Evolutionary conservation across 768 basidiomycete genomes (phyloP).

Genomic region (Boletus bicolor): DNA sequence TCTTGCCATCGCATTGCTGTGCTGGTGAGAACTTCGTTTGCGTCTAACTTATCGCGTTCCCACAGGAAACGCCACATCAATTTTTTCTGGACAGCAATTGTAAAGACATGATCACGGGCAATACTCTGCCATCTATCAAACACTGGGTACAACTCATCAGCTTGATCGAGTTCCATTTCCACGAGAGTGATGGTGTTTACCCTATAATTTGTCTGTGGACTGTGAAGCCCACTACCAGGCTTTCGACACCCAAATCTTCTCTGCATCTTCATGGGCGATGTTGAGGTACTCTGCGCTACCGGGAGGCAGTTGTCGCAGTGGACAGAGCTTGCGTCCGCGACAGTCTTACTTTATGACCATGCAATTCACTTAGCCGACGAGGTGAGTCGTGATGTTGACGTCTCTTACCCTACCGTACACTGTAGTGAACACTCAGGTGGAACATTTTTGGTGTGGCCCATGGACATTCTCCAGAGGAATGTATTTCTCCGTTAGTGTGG

Average conservation of each 20-base stretch:
- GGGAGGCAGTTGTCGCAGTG: neutral
- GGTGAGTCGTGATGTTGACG: neutral
- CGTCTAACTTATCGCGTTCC: neutral
- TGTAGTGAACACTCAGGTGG: slow-evolving; percentile 1
- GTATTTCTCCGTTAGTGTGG: slow-evolving; percentile 9
- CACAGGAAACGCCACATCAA: neutral
- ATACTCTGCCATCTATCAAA: neutral
- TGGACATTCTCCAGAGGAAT: slow-evolving; percentile 10
- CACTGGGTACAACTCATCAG: neutral
- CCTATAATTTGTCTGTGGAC: neutral
- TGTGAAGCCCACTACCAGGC: neutral
- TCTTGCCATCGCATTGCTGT: neutral
- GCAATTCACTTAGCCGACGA: slow-evolving; percentile 3
- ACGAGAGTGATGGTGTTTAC: neutral
- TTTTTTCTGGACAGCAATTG: neutral
- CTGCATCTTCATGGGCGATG: neutral
- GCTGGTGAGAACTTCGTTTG: neutral
- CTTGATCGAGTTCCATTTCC: neutral
- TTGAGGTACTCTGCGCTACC: neutral
- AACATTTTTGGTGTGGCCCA: slow-evolving; percentile 11
- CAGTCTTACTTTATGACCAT: slow-evolving; percentile 14
- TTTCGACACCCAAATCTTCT: neutral
- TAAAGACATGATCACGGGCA: neutral
- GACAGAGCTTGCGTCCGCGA: neutral
- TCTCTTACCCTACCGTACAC: neutral